Evolutionary conservation across 257 asterid species (phyloP), one percentile per base, ranked within the genome.

Genomic region (Orobanche coerulescens): DNA sequence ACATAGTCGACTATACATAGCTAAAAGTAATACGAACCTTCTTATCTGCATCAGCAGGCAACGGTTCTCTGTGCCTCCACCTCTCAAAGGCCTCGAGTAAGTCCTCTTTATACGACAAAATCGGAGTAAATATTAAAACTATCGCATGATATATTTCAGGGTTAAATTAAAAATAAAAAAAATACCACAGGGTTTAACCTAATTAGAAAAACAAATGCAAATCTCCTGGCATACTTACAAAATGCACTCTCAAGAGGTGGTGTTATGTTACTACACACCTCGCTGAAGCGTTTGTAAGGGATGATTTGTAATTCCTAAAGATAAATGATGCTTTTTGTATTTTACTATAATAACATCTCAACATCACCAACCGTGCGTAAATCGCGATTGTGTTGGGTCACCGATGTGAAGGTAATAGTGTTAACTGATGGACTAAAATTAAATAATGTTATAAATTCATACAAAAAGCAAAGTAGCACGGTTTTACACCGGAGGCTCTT

Each of bases 51-150:
- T 76, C 82, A 67, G 62, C 78, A 15, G 94, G 84, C 48, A 82
- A 78, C 36, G 81, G 48, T 50, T 82, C 81, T 69, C 75, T 76
- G 58, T 80, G 86, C 77, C 80, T 67, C 94, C 94, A 85, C 73
- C 73, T 80, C 78, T 80, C 87, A 66, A 82, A 78, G 7, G 94
- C 84, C 33, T 62, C 65, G 5, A 87, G 81, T 67, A 87, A 77
- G 69, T 74, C 83, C 79, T 75, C 96, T 84, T 34, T 44, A 25
- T 4, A 12, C 48, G 75, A 59, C 37, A 61, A 23, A 19, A 25
- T 24, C 9, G n/a, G 5, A 53, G 22, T 24, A 13, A 53, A 10
- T 2, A 53, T 4, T 25, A 52, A 6, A 13, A n/a, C 2, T 5
- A 53, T 5, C 1, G 15, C 12, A n/a, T 50, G 26, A 46, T 46